Evolutionary conservation across 1,139 yeast genomes (phyloP).

Genomic region (Taphrina populina): DNA sequence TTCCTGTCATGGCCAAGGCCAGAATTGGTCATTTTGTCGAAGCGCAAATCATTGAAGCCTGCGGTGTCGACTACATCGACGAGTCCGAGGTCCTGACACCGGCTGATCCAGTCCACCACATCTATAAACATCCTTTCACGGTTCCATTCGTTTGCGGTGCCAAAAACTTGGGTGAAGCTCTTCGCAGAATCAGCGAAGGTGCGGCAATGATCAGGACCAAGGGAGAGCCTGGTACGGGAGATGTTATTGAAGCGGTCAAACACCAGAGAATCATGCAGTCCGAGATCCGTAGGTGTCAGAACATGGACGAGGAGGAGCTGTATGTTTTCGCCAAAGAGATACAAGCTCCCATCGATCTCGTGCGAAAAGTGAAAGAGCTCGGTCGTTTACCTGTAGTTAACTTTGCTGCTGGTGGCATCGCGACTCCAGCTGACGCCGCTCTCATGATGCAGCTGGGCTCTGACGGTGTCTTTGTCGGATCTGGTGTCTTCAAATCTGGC

Average conservation of each 20-base stretch:
- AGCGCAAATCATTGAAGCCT: slow-evolving; percentile 70
- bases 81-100: slow-evolving; percentile 55
- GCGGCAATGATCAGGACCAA: slow-evolving; percentile 87
- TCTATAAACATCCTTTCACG: slow-evolving; percentile 59
- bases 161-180: slow-evolving; percentile 77
- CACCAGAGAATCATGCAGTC: slow-evolving; percentile 63
- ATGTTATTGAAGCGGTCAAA: slow-evolving; percentile 78
- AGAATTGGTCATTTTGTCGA: slow-evolving; percentile 84
- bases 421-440: slow-evolving; percentile 88
- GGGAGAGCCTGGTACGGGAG: slow-evolving; percentile 91
- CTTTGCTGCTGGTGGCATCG: slow-evolving; percentile 89
- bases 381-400: slow-evolving; percentile 81
- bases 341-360: slow-evolving; percentile 60
- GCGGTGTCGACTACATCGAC: slow-evolving; percentile 77
- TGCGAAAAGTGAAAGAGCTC: slow-evolving; percentile 54
- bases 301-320: slow-evolving; percentile 52
- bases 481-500: slow-evolving; percentile 76
- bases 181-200: slow-evolving; percentile 77
- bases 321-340: slow-evolving; percentile 56
- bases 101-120: slow-evolving; percentile 62
- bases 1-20: slow-evolving; percentile 78
- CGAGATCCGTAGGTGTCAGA: slow-evolving; percentile 55
- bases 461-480: slow-evolving; percentile 89
- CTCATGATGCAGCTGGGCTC: slow-evolving; percentile 88
- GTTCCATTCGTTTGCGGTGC: slow-evolving; percentile 89